These are phyloP conservation scores for Phoma sp. DNA, from an alignment of 2,329 filamentous ascomycete species.

Conservation along the genomic window DNA sequence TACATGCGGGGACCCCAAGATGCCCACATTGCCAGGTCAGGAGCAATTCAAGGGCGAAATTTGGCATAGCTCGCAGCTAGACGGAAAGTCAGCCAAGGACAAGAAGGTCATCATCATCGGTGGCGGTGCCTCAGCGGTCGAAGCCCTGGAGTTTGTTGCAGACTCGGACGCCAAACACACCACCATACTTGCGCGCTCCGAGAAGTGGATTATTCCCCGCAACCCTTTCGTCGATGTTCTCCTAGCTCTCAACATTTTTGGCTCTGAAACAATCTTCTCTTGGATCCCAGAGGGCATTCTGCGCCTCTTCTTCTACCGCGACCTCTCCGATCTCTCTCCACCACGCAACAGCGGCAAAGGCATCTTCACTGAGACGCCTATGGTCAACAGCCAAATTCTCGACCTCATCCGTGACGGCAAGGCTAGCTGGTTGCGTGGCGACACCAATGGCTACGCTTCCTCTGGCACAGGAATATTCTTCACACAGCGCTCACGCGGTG, in stretches of 20 bases:
- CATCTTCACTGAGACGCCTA: conserved; percentile 83
- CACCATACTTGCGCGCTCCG: conserved; percentile 76
- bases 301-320: conserved; percentile 81
- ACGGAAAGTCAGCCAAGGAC: conserved; percentile 73
- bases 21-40: conserved; percentile 73
- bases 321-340: conserved; percentile 77
- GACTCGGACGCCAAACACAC: conserved; percentile 71
- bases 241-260: conserved; percentile 79
- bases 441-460: conserved; percentile 72
- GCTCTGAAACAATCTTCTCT: conserved; percentile 76
- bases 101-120: conserved; percentile 81
- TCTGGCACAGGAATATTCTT: conserved; percentile 72
- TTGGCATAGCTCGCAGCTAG: conserved; percentile 77
- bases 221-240: conserved; percentile 78
- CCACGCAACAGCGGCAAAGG: conserved; percentile 63
- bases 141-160: conserved; percentile 81
- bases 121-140: conserved; percentile 81
- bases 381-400: conserved; percentile 86
- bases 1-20: conserved; percentile 80
- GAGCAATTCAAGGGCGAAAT: conserved; percentile 75
- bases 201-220: conserved; percentile 88
- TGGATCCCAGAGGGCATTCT: conserved; percentile 81
- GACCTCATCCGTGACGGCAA: conserved; percentile 74
- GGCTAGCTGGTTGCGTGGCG: conserved; percentile 81
- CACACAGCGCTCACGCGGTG: conserved; percentile 74